phyloP scores from a whole-genome alignment of 371 early-diverging fungal species.

The Rhizopus sp. region DNA sequence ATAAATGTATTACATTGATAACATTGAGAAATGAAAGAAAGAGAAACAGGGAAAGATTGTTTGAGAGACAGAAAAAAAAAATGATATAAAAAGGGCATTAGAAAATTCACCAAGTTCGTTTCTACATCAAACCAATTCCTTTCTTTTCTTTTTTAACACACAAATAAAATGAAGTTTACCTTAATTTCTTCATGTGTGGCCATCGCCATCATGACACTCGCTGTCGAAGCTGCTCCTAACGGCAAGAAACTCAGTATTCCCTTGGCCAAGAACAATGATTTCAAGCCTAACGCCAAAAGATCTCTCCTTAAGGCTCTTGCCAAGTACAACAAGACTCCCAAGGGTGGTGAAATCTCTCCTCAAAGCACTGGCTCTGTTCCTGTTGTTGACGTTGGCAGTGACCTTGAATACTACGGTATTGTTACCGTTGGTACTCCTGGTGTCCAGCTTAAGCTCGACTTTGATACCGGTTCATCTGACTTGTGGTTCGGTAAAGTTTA shows the following conservation, averaged over 20 bases:
- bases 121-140: conserved; percentile 1
- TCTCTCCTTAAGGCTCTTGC: conserved; percentile 16
- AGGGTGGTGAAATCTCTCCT: conserved; percentile 1
- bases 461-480: conserved; percentile 84
- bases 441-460: conserved; percentile 77
- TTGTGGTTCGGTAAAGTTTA: conserved; percentile 30
- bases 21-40: too few relatives aligned
- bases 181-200: conserved; percentile 20
- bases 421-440: conserved; percentile 80
- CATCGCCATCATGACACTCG: conserved; percentile 15
- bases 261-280: conserved; percentile 21
- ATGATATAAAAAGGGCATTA: not conserved
- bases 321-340: conserved; percentile 18
- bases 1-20: too few relatives aligned
- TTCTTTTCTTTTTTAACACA: not conserved
- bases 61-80: not conserved
- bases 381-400: conserved; percentile 17
- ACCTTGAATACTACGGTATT: conserved; percentile 72
- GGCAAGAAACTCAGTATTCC: conserved; percentile 17
- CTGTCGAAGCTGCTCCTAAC: conserved; percentile 18
- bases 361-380: conserved; percentile 16
- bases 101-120: not conserved
- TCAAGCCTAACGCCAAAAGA: conserved; percentile 20
- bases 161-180: conserved; percentile 15
- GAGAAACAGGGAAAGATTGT: too few relatives aligned